Base-by-base conservation (phyloP, 163 green algal genomes). In the Chlamydomonas reinhardtii region DNA sequence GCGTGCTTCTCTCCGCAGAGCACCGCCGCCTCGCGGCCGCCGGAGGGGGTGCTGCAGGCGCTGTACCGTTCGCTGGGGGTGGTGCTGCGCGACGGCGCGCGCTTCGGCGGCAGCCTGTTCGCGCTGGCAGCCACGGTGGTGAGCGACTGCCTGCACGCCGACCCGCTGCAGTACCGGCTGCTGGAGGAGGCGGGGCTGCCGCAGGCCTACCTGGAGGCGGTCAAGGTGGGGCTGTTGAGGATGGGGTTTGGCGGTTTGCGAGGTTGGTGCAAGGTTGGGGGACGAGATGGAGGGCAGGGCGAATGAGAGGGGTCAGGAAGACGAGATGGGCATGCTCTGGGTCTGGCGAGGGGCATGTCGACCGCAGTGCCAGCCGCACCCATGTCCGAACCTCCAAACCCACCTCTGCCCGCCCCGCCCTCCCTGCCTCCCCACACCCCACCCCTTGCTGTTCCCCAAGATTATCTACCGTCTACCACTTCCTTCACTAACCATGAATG, bases 41-140 rank as follows among this genome's bases (percentile, higher is more conserved):
- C 92, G 15, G 89, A 93, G 48, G 37, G 74, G 19, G 77, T 89
- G 81, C 68, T 89, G 39, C 48, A 73, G 52, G 72, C 85, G 69
- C 89, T 97, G 59, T 95, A 93, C 83, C 74, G 78, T 34, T 96
- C 91, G 85, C 82, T 96, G 80, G 87, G 91, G 39, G 79, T 68
- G 15, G 94, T 98, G 76, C 94, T 96, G 74, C 79, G 88, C 22
- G 76, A 88, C 25, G 88, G 88, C 0, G 90, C 89, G 17, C 90
- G 94, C 32, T 99, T 98, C 91, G 97, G 97, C 20, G 95, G 95
- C 81, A 93, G 91, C 56, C 91, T 99, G 65, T 99, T 98, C 88
- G 91, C 95, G 3, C 94, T 99, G 72, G 95, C 96, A 8, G 92
- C 96, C 25, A 94, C 90, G 16, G 92, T 99, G 25, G 92, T 98